Conservation (phyloP, 2,329 filamentous ascomycete species). For the Alternaria incomplexa region DNA sequence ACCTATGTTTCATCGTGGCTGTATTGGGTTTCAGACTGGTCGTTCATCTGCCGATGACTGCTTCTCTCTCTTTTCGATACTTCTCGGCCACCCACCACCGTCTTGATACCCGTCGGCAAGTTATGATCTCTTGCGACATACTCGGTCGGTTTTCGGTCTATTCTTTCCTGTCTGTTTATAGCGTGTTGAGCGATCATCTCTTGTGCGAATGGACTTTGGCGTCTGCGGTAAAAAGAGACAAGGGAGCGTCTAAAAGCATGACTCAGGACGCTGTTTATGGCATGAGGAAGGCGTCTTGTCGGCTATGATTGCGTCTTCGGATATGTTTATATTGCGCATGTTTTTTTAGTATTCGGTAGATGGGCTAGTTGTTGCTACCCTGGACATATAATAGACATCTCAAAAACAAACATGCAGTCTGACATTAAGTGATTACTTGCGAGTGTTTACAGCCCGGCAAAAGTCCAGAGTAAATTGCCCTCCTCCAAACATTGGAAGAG, state of each 20-base stretch:
- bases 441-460: background rate
- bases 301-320: slow-evolving; percentile 10
- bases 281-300: slow-evolving; percentile 1
- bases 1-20: slow-evolving; percentile 28
- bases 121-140: slow-evolving; percentile 23
- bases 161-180: slow-evolving; percentile 6
- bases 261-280: background rate
- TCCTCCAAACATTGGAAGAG: background rate
- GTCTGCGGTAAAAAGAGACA: slow-evolving; percentile 1
- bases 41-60: slow-evolving; percentile 6
- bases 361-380: background rate
- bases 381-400: slow-evolving; percentile 1
- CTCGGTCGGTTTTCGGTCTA: background rate
- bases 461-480: background rate
- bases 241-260: slow-evolving; percentile 12
- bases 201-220: slow-evolving; percentile 1
- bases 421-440: background rate
- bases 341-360: background rate
- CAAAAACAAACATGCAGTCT: background rate
- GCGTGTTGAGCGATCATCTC: slow-evolving; percentile 1
- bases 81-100: background rate
- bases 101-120: slow-evolving; percentile 24
- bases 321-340: slow-evolving; percentile 1
- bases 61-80: slow-evolving; percentile 7
- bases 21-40: slow-evolving; percentile 34